Conservation (phyloP, 2,329 filamentous ascomycete species). For the Hymenoscyphus scutula region DNA sequence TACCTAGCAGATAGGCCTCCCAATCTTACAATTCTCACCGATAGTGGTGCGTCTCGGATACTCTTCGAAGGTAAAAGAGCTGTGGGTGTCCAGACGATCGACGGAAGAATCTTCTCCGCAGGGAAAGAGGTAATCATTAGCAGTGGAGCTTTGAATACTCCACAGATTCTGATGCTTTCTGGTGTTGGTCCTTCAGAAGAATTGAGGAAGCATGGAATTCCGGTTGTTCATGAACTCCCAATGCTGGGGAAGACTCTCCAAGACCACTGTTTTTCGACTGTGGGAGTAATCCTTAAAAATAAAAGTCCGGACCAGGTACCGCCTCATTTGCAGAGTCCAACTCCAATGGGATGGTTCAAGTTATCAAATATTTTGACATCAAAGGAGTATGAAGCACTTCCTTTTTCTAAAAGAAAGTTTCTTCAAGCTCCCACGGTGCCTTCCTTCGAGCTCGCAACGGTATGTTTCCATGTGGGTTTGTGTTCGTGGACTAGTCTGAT, state of each 20-base stretch:
- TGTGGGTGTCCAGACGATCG: constrained; percentile 44
- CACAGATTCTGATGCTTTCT: constrained; percentile 45
- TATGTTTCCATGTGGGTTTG: constrained; percentile 43
- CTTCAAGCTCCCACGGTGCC: constrained; percentile 52
- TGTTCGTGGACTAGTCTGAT: background rate
- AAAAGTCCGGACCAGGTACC: constrained; percentile 41
- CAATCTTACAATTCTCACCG: constrained; percentile 53
- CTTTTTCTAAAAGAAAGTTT: constrained; percentile 42
- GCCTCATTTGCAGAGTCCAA: constrained; percentile 42
- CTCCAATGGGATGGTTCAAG: constrained; percentile 46
- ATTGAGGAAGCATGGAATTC: constrained; percentile 45
- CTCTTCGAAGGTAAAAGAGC: constrained; percentile 46
- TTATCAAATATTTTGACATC: constrained; percentile 40
- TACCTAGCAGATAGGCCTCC: constrained; percentile 43
- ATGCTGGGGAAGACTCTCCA: constrained; percentile 63
- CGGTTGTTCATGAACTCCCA: constrained; percentile 54
- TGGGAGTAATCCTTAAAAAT: constrained; percentile 42
- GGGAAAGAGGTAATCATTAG: constrained; percentile 46
- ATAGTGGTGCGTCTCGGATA: constrained; percentile 47
- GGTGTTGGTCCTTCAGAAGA: constrained; percentile 44
- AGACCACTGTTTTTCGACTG: constrained; percentile 35
- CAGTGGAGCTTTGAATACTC: constrained; percentile 45
- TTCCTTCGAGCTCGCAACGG: constrained; percentile 53
- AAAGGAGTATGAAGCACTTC: constrained; percentile 50
- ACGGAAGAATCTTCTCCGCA: constrained; percentile 37